Percentiles rank a stretch among this genome's conserved stretches.
These are phyloP conservation scores for Phylloporus sp. DNA, from an alignment of 768 basidiomycete genomes.

Conservation along the genomic window DNA sequence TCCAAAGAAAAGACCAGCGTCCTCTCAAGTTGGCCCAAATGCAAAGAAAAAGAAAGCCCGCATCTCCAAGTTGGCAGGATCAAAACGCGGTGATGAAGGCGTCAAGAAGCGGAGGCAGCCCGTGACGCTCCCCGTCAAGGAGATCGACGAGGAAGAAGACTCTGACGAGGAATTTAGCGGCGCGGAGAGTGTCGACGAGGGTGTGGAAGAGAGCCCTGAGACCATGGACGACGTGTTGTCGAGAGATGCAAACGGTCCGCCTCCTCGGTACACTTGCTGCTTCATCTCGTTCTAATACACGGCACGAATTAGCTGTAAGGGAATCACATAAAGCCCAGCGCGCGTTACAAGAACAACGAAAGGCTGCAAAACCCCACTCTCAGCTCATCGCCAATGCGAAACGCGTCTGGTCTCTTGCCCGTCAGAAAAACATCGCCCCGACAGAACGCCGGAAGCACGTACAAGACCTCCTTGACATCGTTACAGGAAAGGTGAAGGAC, in stretches of 20 bases:
- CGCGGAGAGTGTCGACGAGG: conserved; percentile 30
- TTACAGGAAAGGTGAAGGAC: conserved; percentile 79
- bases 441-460: conserved; percentile 73
- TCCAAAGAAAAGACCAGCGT: conserved; percentile 47
- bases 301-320: conserved; percentile 41
- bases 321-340: conserved; percentile 74
- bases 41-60: conserved; percentile 61
- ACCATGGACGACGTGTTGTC: conserved; percentile 26
- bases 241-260: conserved; percentile 58
- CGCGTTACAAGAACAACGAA: conserved; percentile 59
- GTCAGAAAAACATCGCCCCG: conserved; percentile 63
- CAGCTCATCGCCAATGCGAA: conserved; percentile 67
- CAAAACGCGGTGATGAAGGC: conserved; percentile 25
- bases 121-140: conserved; percentile 41
- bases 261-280: conserved; percentile 10
- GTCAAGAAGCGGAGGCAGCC: conserved; percentile 58
- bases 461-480: conserved; percentile 64
- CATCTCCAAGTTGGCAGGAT: conserved; percentile 31
- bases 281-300: conserved; percentile 6
- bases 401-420: conserved; percentile 68
- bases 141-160: conserved; percentile 32
- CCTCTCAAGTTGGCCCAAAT: conserved; percentile 43
- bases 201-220: conserved; percentile 14
- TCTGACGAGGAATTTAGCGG: conserved; percentile 35
- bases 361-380: conserved; percentile 74